Percentiles rank a stretch among this genome's conserved stretches.
These are phyloP conservation scores for Penicillium sp. DNA, from an alignment of 2,329 filamentous ascomycete species.

Conservation along the genomic window DNA sequence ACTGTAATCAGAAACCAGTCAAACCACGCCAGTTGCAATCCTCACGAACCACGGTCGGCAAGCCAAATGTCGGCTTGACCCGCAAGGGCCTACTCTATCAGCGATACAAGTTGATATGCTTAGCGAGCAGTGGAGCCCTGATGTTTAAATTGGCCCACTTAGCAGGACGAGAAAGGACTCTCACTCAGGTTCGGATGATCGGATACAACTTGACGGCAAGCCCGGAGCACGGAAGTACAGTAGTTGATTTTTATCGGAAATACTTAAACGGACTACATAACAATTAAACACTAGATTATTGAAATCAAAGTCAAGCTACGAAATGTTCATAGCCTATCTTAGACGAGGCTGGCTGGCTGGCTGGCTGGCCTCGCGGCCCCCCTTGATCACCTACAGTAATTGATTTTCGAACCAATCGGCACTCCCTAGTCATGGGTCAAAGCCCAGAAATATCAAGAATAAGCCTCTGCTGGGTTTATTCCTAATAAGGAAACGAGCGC, in stretches of 20 bases:
- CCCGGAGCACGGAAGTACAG: slow-evolving; percentile 6
- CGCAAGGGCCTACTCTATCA: slow-evolving; percentile 29
- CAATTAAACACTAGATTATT: neutral
- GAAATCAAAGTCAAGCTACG: neutral
- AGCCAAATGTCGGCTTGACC: slow-evolving; percentile 30
- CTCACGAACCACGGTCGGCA: slow-evolving; percentile 27
- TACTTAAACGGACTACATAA: neutral
- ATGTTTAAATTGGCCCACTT: slow-evolving; percentile 23
- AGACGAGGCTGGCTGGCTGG: slow-evolving; percentile 1
- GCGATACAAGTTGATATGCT: slow-evolving; percentile 26
- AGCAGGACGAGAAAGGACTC: slow-evolving; percentile 18
- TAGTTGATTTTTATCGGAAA: neutral
- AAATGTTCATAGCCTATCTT: neutral
- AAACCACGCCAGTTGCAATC: slow-evolving; percentile 16
- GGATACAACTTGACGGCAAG: slow-evolving; percentile 21
- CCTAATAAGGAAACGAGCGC: slow-evolving; percentile 22
- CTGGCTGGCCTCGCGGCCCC: slow-evolving; percentile 1
- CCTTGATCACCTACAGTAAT: neutral
- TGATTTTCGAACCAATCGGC: neutral
- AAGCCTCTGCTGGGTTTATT: slow-evolving; percentile 12
- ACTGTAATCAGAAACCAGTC: slow-evolving; percentile 7
- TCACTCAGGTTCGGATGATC: slow-evolving; percentile 30
- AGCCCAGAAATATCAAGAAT: slow-evolving; percentile 7
- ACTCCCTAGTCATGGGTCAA: slow-evolving; percentile 4
- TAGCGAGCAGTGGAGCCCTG: slow-evolving; percentile 32